Conservation (phyloP, 2,329 filamentous ascomycete species). For the Diaporthe velutina region DNA sequence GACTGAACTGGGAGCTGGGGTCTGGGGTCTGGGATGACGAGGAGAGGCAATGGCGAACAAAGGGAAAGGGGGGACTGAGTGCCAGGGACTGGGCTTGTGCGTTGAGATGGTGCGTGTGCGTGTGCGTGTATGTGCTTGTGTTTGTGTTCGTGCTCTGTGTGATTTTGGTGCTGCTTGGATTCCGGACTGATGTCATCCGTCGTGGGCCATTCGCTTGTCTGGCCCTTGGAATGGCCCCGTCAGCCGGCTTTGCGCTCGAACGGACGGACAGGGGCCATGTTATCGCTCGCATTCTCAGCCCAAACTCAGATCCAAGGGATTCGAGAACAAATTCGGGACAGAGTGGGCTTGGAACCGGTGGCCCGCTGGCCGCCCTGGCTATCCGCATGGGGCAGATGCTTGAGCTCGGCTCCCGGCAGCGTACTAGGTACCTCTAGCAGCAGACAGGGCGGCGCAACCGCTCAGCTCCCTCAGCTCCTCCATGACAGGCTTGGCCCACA, state of each 20-base stretch:
- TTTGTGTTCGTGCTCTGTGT: background rate
- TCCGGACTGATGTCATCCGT: constrained; percentile 31
- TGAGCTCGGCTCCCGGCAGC: constrained; percentile 32
- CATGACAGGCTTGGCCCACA: constrained; percentile 12
- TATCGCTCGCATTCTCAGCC: constrained; percentile 1
- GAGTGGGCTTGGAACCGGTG: constrained; percentile 15
- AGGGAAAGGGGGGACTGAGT: background rate
- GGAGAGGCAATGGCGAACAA: constrained; percentile 14
- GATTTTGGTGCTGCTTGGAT: constrained; percentile 6
- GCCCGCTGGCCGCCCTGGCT: constrained; percentile 20
- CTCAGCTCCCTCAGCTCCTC: constrained; percentile 18
- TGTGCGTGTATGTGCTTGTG: constrained; percentile 7
- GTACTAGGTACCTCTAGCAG: background rate
- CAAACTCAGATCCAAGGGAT: constrained; percentile 14
- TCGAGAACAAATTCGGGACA: constrained; percentile 29
- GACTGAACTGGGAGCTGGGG: background rate
- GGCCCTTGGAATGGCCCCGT: constrained; percentile 3
- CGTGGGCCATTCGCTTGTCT: constrained; percentile 9
- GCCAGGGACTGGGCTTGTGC: constrained; percentile 21
- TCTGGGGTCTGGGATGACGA: background rate
- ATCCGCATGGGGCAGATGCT: constrained; percentile 18
- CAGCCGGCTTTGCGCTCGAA: constrained; percentile 7
- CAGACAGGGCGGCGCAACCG: constrained; percentile 16
- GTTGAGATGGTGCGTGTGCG: background rate
- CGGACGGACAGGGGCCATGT: background rate